Base-by-base conservation (phyloP, 805 yeast genomes). In the Kodamaea kaohsiungensis region DNA sequence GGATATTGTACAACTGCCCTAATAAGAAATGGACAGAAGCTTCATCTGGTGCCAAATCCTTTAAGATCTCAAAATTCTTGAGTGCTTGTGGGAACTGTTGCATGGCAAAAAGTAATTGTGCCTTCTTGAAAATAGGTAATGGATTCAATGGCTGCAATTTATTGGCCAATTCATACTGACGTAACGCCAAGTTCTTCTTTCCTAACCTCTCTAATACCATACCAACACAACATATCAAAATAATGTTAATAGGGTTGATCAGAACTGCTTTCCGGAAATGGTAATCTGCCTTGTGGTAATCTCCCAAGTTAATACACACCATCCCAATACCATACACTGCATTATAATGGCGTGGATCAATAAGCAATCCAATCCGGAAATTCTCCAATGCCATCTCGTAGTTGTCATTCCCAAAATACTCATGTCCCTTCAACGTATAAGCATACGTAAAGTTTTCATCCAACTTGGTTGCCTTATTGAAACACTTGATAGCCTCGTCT, bases 261-360 rank as follows among this genome's bases (percentile, higher is more conserved):
- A 87, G 82, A 13, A 89, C 83, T 0, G 98, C 98, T 64, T 88
- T 89, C 52, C 91, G 76, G 73, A 93, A 91, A 69, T 91, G 96
- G 57, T 84, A 83, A 63, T 91, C 92, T 0, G 98, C 97, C 62
- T 85, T 84, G 45, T 82, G 84, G 64, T 85, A 85, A 61, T 90
- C 91, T 4, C 98, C 98, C 51, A 91, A 72, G 63, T 91, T 89
- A 67, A 91, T 80, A 67, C 86, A 88, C 27, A 91, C 96, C 93
- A 91, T 91, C 7, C 98, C 99, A 53, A 95, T 82, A 25, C 99
- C 99, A 65, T 95, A 95, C 64, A 92, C 84, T 0, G 98, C 98
- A 69, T 93, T 95, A 70, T 92, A 95, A 66, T 91, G 97, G 54
- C 91, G 78, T 47, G 86, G 79, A 63, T 93, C 96, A 43, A 86